A percentile compares a stretch with the other conserved stretches of the same genome.
These are phyloP conservation scores for Betula pendula DNA, from an alignment of 306 rosid species.

Conservation along the genomic window DNA sequence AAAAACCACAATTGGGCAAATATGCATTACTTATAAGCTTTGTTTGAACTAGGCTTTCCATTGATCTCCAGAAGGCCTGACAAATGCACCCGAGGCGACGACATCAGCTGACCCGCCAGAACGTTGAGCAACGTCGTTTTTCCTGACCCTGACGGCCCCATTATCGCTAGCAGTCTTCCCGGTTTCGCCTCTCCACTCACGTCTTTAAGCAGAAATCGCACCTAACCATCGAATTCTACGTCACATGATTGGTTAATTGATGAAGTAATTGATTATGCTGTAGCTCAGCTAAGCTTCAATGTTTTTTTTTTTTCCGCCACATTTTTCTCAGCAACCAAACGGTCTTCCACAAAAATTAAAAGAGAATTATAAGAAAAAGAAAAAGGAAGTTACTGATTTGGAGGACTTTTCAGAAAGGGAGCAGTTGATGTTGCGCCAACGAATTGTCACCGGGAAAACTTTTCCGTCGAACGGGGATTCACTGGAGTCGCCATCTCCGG, in stretches of 20 bases:
- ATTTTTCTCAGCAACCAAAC: conserved; percentile 25
- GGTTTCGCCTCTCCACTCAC: conserved; percentile 87
- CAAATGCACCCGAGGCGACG: conserved; percentile 62
- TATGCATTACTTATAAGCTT: conserved; percentile 54
- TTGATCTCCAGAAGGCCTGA: conserved; percentile 79
- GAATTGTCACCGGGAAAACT: conserved; percentile 69
- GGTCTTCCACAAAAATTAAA: not conserved
- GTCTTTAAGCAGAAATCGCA: conserved; percentile 68
- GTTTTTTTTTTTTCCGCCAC: not conserved
- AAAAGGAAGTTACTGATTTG: conserved; percentile 49
- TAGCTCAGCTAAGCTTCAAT: not conserved
- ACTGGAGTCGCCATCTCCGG: conserved; percentile 19
- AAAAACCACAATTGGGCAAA: conserved; percentile 10
- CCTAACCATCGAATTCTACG: conserved; percentile 36
- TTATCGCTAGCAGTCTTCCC: conserved; percentile 77
- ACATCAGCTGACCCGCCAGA: conserved; percentile 78
- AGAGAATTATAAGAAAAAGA: not conserved
- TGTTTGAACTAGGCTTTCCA: conserved; percentile 65
- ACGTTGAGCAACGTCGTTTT: conserved; percentile 89
- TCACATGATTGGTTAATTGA: not conserved
- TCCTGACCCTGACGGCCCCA: conserved; percentile 99
- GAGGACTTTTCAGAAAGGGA: conserved; percentile 66
- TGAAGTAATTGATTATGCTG: conserved; percentile 4
- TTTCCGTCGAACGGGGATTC: conserved; percentile 36
- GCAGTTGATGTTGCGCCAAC: conserved; percentile 75